Base-by-base conservation (phyloP, 192 early-diverging fungal species). In the Entomortierella beljakovae region DNA sequence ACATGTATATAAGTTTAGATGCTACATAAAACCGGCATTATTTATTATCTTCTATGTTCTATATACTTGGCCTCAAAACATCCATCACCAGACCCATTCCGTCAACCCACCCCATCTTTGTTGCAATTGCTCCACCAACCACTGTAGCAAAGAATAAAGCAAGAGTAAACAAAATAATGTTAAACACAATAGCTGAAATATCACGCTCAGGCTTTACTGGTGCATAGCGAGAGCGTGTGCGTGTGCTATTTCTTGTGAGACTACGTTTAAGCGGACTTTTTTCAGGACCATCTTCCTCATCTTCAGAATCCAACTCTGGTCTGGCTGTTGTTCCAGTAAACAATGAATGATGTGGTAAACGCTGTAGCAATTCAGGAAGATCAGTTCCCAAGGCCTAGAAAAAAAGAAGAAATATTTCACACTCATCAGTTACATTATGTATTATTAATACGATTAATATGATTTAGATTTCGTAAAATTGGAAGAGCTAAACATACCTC, bases 321-420 rank as follows among this genome's bases (percentile, higher is more conserved):
- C 80, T 81, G 3, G 62, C 59, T 5, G 66, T 77, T 23, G 74
- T 77, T 8, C 74, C 74, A 28, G 64, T 68, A 49, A 77, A 77
- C 1, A 66, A 67, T 3, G 74, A 68, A 38, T 77, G 74, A 20
- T 62, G 73, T 3, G 84, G 84, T 43, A 86, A 70, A 48, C 66
- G 66, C 22, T 76, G 68, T 52, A 86, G 70, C 10, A 86, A 54
- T 31, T 77, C 69, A 18, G 84, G 84, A 9, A 86, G 67, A 71
- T 86, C 84, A n/a, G 60, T 81, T 4, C 80, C 57, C 25, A 86
- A 50, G 7, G 84, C 82, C 83, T 85, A 53, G 8, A 48, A 8
- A 22, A 20, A 43, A 10, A 9, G 26, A 43, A 29, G 20, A 18
- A 18, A 7, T 7, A 40, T 3, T 9, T 22, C n/a, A n/a, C n/a